A percentile compares a stretch with the other conserved stretches of the same genome.
These are phyloP conservation scores for Monosporascus sp. DNA, from an alignment of 2,329 filamentous ascomycete genomes.

Conservation along the genomic window DNA sequence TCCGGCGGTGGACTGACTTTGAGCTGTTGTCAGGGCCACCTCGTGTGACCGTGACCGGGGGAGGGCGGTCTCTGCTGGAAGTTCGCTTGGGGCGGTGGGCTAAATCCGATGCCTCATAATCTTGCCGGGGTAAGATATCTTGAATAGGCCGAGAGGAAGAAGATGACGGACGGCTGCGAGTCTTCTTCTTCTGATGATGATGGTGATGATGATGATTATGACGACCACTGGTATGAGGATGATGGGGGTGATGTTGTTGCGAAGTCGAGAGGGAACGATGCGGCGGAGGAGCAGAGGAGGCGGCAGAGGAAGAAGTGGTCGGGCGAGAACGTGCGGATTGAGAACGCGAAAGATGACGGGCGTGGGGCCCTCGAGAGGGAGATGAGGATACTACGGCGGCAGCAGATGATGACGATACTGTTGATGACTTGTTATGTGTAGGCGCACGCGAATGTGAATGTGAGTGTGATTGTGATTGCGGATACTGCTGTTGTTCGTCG, in stretches of 20 bases:
- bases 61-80: slow-evolving; percentile 57
- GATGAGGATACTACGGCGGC: neutral
- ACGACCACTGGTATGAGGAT: slow-evolving; percentile 20
- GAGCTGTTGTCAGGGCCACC: slow-evolving; percentile 44
- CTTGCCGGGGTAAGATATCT: slow-evolving; percentile 51
- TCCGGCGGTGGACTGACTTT: slow-evolving; percentile 41
- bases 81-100: slow-evolving; percentile 58
- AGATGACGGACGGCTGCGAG: slow-evolving; percentile 30
- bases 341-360: neutral
- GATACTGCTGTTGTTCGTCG: neutral
- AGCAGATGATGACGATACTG: neutral
- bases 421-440: neutral
- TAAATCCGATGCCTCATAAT: slow-evolving; percentile 69
- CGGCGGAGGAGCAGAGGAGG: slow-evolving; percentile 4
- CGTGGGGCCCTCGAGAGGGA: neutral
- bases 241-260: slow-evolving; percentile 23
- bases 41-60: slow-evolving; percentile 33
- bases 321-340: slow-evolving; percentile 5
- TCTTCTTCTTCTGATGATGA: slow-evolving; percentile 33
- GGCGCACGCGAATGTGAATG: neutral
- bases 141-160: slow-evolving; percentile 38
- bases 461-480: neutral
- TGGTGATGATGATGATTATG: slow-evolving; percentile 25
- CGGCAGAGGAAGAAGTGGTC: slow-evolving; percentile 2
- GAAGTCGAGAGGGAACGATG: slow-evolving; percentile 14